Evolutionary conservation across 805 yeast species (phyloP).

Genomic region (Lachancea quebecensis): DNA sequence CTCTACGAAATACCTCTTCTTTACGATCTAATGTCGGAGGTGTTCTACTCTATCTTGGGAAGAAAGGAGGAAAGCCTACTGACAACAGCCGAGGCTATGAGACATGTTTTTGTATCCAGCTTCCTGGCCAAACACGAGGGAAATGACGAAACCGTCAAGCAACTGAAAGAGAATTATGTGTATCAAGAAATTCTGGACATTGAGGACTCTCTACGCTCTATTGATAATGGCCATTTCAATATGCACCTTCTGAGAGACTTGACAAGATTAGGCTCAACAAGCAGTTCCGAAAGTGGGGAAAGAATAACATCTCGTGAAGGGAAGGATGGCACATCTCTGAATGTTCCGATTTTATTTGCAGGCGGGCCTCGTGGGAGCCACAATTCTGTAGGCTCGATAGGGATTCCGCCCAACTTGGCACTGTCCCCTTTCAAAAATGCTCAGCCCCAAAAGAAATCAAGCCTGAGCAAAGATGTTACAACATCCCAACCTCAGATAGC

Average conservation of each 20-base stretch:
- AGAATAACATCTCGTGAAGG: neutral
- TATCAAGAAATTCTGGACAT: constrained; percentile 40
- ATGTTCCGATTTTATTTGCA: constrained; percentile 19
- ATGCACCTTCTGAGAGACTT: constrained; percentile 43
- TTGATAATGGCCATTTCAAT: constrained; percentile 63
- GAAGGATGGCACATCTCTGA: constrained; percentile 1
- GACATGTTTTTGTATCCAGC: constrained; percentile 20
- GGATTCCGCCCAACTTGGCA: constrained; percentile 11
- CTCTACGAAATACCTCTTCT: constrained; percentile 63
- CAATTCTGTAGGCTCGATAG: constrained; percentile 19
- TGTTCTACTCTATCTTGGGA: constrained; percentile 61
- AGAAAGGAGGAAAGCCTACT: constrained; percentile 49
- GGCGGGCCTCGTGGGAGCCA: constrained; percentile 24
- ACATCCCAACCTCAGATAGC: neutral
- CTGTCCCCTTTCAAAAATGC: constrained; percentile 3
- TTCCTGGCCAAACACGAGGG: constrained; percentile 18
- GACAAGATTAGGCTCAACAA: neutral
- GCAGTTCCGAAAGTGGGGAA: constrained; percentile 19
- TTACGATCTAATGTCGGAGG: constrained; percentile 63
- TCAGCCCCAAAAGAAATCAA: constrained; percentile 15
- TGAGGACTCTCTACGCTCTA: constrained; percentile 48
- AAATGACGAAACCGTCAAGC: constrained; percentile 19
- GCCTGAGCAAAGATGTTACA: constrained; percentile 20
- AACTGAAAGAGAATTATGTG: constrained; percentile 23
- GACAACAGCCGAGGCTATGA: constrained; percentile 24